Base-by-base conservation (phyloP, 768 basidiomycete species). In the Chiua virens region DNA sequence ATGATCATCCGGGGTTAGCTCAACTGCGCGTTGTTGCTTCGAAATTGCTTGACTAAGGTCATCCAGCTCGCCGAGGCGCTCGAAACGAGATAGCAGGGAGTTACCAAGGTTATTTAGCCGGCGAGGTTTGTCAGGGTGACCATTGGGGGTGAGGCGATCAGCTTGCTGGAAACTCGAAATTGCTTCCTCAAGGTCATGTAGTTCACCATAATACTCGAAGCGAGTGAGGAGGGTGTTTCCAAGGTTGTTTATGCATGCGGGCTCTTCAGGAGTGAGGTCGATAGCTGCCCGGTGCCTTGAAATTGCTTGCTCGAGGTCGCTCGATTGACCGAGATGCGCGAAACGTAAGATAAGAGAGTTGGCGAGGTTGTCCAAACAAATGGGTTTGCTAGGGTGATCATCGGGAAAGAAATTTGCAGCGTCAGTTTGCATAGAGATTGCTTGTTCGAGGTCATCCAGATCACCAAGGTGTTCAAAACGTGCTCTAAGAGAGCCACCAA, bases 221-320 rank as follows among this genome's bases (percentile, higher is more conserved):
- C 50, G 50, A 4, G 11, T 15, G 21, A 40, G 15, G 36, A 37
- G 15, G 8, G 27, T 20, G 14, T 3, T 43, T 20, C 34, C 49
- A 35, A 50, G 49, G n/a, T 50, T 50, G 27, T 28, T 20, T n/a
- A 44, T 20, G 25, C 18, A 10, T 3, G 1, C 13, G 15, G 49
- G 18, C 2, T 43, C 27, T 17, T 38, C 20, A 8, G 35, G 36
- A 4, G 28, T 45, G 38, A 41, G 30, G 21, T 4, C 39, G 13
- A 45, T 27, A 13, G 13, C 30, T 18, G n/a, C 14, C 15, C n/a
- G 23, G 17, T 40, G 35, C 8, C 8, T 30, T 4, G 42, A 30
- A 39, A 55, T 43, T 3, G 50, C 54, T 25, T 47, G 22, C 9
- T 47, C 49, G 14, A 55, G 49, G 30, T 52, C 49, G 28, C 27